Percentiles rank a stretch among this genome's conserved stretches.
These are phyloP conservation scores for Aspergillus nidulans DNA, from an alignment of 495 filamentous ascomycete genomes.

Conservation along the genomic window DNA sequence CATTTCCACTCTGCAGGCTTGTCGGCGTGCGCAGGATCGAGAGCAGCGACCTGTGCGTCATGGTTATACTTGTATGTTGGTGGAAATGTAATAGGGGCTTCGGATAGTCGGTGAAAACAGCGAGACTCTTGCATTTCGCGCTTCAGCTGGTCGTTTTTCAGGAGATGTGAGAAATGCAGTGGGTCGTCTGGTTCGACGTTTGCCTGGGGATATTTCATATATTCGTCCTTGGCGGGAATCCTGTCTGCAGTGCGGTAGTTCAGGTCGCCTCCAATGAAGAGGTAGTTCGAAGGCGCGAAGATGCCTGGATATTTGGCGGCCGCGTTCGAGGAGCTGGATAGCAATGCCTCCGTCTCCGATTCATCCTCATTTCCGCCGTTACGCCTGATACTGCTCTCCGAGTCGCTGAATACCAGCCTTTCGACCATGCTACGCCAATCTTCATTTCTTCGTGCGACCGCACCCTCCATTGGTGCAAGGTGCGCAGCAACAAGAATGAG, in stretches of 20 bases:
- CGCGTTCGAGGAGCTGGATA: constrained; percentile 25
- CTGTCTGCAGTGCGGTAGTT: constrained; percentile 81
- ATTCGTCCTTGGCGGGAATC: constrained; percentile 49
- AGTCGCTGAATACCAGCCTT: constrained; percentile 62
- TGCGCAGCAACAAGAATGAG: constrained; percentile 88
- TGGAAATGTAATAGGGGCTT: constrained; percentile 73
- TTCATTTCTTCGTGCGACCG: constrained; percentile 63
- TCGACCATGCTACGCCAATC: constrained; percentile 83
- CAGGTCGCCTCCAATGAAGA: constrained; percentile 86
- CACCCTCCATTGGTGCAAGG: constrained; percentile 78
- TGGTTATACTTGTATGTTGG: constrained; percentile 84
- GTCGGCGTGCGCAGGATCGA: constrained; percentile 21
- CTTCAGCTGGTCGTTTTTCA: constrained; percentile 71
- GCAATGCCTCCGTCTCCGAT: constrained; percentile 38
- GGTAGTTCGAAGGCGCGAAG: constrained; percentile 67
- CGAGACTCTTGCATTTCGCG: constrained; percentile 59
- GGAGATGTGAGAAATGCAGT: constrained; percentile 56
- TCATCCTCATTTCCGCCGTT: constrained; percentile 25
- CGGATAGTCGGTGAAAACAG: constrained; percentile 69
- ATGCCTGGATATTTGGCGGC: constrained; percentile 41
- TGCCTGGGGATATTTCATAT: constrained; percentile 57
- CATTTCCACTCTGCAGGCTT: constrained; percentile 62
- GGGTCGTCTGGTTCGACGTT: constrained; percentile 41
- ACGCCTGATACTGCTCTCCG: neutral
- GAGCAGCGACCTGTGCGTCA: constrained; percentile 38